phyloP scores from a whole-genome alignment of 306 rosid species.

The Boehmeria nivea region DNA sequence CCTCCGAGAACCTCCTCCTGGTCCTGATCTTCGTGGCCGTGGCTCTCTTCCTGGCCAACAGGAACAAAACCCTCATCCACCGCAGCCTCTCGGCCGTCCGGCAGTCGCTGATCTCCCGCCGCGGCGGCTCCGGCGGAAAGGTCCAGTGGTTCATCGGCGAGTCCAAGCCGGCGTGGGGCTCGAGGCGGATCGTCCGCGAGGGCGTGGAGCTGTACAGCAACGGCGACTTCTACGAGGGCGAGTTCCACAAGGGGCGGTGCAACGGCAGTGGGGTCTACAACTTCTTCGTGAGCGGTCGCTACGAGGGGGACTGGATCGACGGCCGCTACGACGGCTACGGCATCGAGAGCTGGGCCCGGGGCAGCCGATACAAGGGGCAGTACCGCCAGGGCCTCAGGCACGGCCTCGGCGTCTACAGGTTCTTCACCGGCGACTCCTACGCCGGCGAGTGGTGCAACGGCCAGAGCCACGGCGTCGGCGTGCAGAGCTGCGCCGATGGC shows the following conservation, averaged over 20 bases:
- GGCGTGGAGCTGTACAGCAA: conserved; percentile 96
- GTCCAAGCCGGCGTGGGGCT: conserved; percentile 22
- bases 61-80: conserved; percentile 55
- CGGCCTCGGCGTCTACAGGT: conserved; percentile 79
- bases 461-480: conserved; percentile 91
- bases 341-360: conserved; percentile 91
- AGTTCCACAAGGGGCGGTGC: conserved; percentile 69
- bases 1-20: conserved; percentile 70
- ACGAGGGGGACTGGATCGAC: conserved; percentile 95
- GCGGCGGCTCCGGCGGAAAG: conserved; percentile 34
- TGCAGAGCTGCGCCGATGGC: conserved; percentile 87
- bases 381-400: conserved; percentile 80
- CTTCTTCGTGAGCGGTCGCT: conserved; percentile 78
- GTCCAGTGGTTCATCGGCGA: conserved; percentile 93
- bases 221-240: conserved; percentile 96
- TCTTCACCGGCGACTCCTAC: conserved; percentile 85
- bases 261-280: conserved; percentile 96
- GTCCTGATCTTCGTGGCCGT: conserved; percentile 79
- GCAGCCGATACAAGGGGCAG: conserved; percentile 79
- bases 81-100: conserved; percentile 37
- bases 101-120: conserved; percentile 49
- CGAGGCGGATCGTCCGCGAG: conserved; percentile 47
- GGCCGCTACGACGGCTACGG: conserved; percentile 92
- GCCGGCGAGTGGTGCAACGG: conserved; percentile 93
- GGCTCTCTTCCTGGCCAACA: conserved; percentile 58